These are phyloP conservation scores for Phytophthora foliorum DNA, from an alignment of 352 stramenopile genomes.

Conservation along the genomic window DNA sequence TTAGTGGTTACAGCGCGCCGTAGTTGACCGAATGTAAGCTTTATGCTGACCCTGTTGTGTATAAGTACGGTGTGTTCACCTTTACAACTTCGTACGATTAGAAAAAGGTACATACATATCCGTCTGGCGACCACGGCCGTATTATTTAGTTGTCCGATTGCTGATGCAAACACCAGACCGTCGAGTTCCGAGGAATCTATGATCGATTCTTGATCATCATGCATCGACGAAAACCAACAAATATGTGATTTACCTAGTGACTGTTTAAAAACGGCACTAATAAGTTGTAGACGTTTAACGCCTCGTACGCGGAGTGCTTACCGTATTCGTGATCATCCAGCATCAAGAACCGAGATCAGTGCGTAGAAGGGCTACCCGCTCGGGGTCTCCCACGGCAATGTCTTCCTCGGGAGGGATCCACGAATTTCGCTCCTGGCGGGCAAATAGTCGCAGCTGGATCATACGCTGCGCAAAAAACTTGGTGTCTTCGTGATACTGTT, in stretches of 20 bases:
- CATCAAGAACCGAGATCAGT: conserved; percentile 16
- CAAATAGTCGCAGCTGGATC: conserved; percentile 44
- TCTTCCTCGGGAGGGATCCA: conserved; percentile 37
- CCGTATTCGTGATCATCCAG: not conserved
- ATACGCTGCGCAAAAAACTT: conserved; percentile 60
- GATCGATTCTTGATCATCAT: not conserved
- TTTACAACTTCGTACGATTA: not conserved
- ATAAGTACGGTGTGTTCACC: not conserved
- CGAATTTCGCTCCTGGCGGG: conserved; percentile 24
- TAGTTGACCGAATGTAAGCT: not conserved
- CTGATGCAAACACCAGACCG: not conserved
- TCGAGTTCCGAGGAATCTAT: too few relatives aligned
- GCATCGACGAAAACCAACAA: not conserved
- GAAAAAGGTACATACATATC: not conserved
- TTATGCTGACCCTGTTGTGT: not conserved
- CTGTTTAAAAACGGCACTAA: not conserved
- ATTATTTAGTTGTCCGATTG: not conserved
- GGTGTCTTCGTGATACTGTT: conserved; percentile 57
- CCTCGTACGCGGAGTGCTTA: too few relatives aligned
- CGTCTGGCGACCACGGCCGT: too few relatives aligned
- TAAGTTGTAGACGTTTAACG: not conserved
- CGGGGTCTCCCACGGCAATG: conserved; percentile 37
- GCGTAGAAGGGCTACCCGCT: conserved; percentile 28
- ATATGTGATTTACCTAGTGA: not conserved
- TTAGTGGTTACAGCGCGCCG: not conserved